Evolutionary conservation across 2,329 filamentous ascomycete species (phyloP), one percentile per base, ranked within the genome.

Genomic region (Neofusicoccum ribis): DNA sequence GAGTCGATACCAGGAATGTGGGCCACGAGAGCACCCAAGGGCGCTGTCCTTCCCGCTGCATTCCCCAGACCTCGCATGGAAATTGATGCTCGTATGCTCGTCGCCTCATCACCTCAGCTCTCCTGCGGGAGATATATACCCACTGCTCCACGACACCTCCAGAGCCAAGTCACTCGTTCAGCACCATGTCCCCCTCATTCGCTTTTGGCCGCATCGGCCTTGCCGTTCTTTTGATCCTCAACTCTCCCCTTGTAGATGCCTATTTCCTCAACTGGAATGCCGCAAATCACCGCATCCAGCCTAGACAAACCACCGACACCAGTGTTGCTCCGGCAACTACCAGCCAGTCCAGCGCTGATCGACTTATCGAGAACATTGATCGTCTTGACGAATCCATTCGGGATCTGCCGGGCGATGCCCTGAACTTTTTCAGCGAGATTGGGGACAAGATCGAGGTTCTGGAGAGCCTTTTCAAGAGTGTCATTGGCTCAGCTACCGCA

Each of bases 231-330:
- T 62, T 62, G 17, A 36, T 62, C n/a, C 44, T 51, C 46, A 39
- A 62, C 20, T 17, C 34, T 8, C 46, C 47, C 8, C 17, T 51
- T 51, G 59, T 31, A 50, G 44, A 62, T 51, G 59, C 59, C 9
- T 60, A 60, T 20, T 60, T 60, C 43, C 56, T 60, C 31, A 59
- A 59, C 8, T 59, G 54, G 54, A 59, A 59, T 59, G 54, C 54
- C 41, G 14, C 20, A 14, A 11, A 58, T 43, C 41, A 14, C 31
- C 56, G 31, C 27, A 23, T 60, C 27, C 50, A 54, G 49, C 61
- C 61, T 39, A 64, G 61, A 44, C 61, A 64, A 11, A 49, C 61
- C 31, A 54, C 61, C 17, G 37, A 50, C 37, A 54, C 39, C 41
- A 11, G 37, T 47, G 39, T 46, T 64, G 61, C 49, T 39, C 49